Percentiles rank a stretch among this genome's conserved stretches.
phyloP scores from a whole-genome alignment of 1,284 basidiomycete genomes.

The Ustilago shanxiensis region DNA sequence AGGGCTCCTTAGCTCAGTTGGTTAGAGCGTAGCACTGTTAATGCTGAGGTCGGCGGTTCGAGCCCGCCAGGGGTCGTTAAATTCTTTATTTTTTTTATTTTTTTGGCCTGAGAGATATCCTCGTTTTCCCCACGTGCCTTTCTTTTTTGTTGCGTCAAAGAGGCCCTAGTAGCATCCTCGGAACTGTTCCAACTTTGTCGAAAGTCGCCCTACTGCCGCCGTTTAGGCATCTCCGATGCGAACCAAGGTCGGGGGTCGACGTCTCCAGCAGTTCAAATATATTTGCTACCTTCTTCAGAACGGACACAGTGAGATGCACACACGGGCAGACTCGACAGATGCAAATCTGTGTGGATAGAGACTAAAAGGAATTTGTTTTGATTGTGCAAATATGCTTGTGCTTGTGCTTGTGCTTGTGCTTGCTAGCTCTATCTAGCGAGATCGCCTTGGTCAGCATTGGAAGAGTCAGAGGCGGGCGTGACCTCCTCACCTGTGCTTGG shows the following conservation, averaged over 20 bases:
- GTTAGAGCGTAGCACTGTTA: conserved; percentile 63
- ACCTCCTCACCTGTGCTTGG: conserved; percentile 20
- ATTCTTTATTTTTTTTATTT: conserved; percentile 15
- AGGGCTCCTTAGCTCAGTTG: conserved; percentile 56
- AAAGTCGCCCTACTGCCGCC: too few species aligned
- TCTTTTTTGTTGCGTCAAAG: background rate
- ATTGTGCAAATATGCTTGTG: too few species aligned
- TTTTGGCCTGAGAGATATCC: background rate
- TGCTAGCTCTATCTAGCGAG: conserved; percentile 11
- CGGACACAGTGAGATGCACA: background rate
- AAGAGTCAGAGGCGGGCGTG: conserved; percentile 7
- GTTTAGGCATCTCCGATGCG: too few species aligned
- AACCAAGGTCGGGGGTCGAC: too few species aligned
- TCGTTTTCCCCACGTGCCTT: background rate
- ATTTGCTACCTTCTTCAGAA: too few species aligned
- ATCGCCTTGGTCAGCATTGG: conserved; percentile 13
- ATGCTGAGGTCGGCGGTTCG: conserved; percentile 62
- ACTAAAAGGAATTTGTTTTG: background rate
- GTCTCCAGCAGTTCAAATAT: too few species aligned
- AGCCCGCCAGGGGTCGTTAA: conserved; percentile 53
- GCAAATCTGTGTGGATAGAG: background rate
- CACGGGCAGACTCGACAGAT: background rate
- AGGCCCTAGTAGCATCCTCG: too few species aligned
- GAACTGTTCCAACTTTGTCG: too few species aligned
- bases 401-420: conserved; percentile 4